Conservation (phyloP, 805 yeast species). For the Priceomyces melissophilus region DNA sequence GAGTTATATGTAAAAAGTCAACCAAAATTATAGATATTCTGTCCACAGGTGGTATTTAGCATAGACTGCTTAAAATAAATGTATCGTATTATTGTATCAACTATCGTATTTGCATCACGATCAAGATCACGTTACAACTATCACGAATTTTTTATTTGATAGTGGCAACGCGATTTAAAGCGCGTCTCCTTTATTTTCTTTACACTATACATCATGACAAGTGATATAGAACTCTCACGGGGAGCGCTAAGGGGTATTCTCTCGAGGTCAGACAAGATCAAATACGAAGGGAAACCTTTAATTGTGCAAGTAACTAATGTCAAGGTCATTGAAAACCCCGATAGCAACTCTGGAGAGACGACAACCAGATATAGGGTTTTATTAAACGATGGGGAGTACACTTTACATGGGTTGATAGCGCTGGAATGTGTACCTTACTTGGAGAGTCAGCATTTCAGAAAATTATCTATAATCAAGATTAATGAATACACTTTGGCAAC, state of each 20-base stretch:
- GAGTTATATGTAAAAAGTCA: constrained; percentile 37
- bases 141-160: constrained; percentile 1
- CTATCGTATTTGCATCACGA: not conserved
- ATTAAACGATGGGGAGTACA: constrained; percentile 37
- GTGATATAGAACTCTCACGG: constrained; percentile 15
- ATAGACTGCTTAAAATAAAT: not conserved
- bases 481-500: constrained; percentile 43
- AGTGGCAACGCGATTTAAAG: constrained; percentile 4
- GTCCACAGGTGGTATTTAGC: not conserved
- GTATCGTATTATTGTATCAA: not conserved
- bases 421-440: constrained; percentile 41
- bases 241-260: constrained; percentile 25
- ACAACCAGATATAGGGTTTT: constrained; percentile 31
- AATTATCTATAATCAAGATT: constrained; percentile 40
- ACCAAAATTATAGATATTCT: constrained; percentile 17
- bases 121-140: too few relatives aligned
- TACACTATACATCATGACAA: constrained; percentile 1
- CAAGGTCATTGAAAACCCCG: constrained; percentile 26
- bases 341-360: constrained; percentile 15
- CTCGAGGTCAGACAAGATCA: constrained; percentile 18
- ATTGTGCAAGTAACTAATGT: constrained; percentile 33
- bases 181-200: constrained; percentile 8
- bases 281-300: constrained; percentile 26
- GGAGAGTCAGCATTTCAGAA: constrained; percentile 42
- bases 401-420: constrained; percentile 36